Evolutionary conservation across 805 yeast genomes (phyloP).

Genomic region (Candida gorgasii): DNA sequence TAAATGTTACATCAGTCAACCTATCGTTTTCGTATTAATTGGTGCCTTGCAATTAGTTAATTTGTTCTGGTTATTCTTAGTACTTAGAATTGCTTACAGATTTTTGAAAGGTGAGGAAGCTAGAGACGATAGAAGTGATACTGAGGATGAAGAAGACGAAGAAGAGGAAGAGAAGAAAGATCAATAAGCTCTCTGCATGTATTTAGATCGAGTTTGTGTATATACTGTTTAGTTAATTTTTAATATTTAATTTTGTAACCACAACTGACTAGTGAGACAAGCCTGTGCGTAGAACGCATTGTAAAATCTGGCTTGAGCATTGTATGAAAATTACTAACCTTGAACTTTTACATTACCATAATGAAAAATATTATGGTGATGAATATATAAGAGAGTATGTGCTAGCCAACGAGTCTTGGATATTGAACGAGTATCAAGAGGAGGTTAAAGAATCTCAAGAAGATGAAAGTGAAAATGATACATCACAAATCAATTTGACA

Average conservation of each 20-base stretch:
- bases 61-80: conserved; percentile 82
- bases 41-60: conserved; percentile 84
- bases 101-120: conserved; percentile 54
- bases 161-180: conserved; percentile 13
- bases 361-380: conserved; percentile 10
- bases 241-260: neutral
- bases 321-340: conserved; percentile 12
- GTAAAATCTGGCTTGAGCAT: too few species aligned
- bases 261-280: neutral
- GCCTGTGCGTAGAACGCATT: neutral
- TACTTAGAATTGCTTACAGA: conserved; percentile 75
- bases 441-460: conserved; percentile 17
- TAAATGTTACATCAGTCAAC: conserved; percentile 94
- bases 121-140: conserved; percentile 86
- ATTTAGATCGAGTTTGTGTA: neutral
- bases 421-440: conserved; percentile 7
- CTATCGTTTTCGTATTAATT: conserved; percentile 78
- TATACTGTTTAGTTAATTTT: neutral
- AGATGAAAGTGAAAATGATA: conserved; percentile 13
- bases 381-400: conserved; percentile 1
- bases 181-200: conserved; percentile 7
- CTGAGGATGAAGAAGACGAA: conserved; percentile 58
- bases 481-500: neutral
- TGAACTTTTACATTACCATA: conserved; percentile 22
- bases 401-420: conserved; percentile 9